Percentiles rank a stretch among this genome's conserved stretches.
phyloP scores from a whole-genome alignment of 1,284 basidiomycete species.

The Leucoagaricus sp. region DNA sequence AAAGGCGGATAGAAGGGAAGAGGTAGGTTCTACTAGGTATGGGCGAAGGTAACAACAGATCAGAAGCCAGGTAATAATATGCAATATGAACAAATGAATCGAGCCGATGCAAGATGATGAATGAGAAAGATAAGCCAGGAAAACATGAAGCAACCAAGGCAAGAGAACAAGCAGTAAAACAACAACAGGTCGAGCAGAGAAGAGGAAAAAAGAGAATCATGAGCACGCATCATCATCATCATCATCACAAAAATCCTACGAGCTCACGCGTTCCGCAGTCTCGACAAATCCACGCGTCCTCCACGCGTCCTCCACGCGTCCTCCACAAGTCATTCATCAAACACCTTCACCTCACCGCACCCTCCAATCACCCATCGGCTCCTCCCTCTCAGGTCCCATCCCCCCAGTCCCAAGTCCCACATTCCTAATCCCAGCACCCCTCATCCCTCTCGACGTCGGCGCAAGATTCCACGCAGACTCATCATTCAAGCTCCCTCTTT shows the following conservation, averaged over 20 bases:
- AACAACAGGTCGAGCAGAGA: background rate
- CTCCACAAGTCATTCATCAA: constrained; percentile 2
- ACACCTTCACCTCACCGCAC: constrained; percentile 7
- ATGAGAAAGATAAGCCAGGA: background rate
- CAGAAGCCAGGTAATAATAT: background rate
- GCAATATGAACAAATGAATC: constrained; percentile 6
- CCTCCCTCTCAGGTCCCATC: constrained; percentile 14
- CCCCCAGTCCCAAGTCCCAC: constrained; percentile 16
- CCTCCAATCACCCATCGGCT: constrained; percentile 17
- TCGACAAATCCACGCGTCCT: too few relatives aligned
- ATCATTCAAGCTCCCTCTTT: constrained; percentile 12
- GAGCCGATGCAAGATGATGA: background rate
- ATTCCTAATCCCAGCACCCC: constrained; percentile 17
- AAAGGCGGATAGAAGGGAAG: constrained; percentile 7
- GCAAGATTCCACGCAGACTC: constrained; percentile 11
- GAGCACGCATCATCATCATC: background rate
- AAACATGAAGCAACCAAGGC: background rate
- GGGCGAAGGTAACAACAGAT: background rate
- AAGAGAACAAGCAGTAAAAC: constrained; percentile 6
- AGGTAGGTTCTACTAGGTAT: too few relatives aligned
- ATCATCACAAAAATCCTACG: background rate
- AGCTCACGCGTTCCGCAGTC: constrained; percentile 11
- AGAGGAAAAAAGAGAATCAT: background rate
- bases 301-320: background rate
- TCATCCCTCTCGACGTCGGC: constrained; percentile 6